Evolutionary conservation across 2,329 filamentous ascomycete species (phyloP).

Genomic region (Trichoderma cornu-damae): DNA sequence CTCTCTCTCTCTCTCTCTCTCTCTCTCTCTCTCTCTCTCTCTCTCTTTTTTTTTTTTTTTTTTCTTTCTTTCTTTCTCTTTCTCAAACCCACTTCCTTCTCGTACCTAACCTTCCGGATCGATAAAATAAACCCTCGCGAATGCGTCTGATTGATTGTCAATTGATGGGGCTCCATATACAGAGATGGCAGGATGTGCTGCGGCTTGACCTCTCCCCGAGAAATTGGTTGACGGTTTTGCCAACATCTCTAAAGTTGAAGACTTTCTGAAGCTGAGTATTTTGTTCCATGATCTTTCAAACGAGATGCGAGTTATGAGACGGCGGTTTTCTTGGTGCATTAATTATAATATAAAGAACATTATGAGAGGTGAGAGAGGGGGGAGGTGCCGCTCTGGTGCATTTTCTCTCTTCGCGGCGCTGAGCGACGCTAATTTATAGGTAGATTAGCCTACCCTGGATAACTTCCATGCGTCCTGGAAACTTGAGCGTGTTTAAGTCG

Average conservation of each 20-base stretch:
- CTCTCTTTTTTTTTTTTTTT: not conserved
- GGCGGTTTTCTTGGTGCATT: no score
- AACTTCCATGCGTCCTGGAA: no score
- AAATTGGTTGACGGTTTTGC: conserved; percentile 58
- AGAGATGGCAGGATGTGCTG: not conserved
- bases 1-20: no score
- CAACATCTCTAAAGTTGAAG: conserved; percentile 74
- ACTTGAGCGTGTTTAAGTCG: no score
- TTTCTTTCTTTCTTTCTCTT: no score
- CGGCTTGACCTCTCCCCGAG: conserved; percentile 46
- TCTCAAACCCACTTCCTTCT: no score
- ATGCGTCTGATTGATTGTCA: conserved; percentile 38
- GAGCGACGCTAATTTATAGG: not conserved
- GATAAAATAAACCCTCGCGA: conserved; percentile 60
- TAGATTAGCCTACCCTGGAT: not conserved
- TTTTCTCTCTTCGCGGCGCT: not conserved
- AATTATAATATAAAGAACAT: not conserved
- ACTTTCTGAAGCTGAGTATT: conserved; percentile 34
- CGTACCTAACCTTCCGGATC: conserved; percentile 59
- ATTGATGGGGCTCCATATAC: not conserved
- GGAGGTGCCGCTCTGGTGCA: not conserved
- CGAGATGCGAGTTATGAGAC: not conserved
- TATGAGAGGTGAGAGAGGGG: not conserved
- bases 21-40: no score
- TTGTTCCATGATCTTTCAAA: not conserved